Evolutionary conservation across 108 stramenopile genomes (phyloP).

Genomic region (Asterionellopsis glacialis): DNA sequence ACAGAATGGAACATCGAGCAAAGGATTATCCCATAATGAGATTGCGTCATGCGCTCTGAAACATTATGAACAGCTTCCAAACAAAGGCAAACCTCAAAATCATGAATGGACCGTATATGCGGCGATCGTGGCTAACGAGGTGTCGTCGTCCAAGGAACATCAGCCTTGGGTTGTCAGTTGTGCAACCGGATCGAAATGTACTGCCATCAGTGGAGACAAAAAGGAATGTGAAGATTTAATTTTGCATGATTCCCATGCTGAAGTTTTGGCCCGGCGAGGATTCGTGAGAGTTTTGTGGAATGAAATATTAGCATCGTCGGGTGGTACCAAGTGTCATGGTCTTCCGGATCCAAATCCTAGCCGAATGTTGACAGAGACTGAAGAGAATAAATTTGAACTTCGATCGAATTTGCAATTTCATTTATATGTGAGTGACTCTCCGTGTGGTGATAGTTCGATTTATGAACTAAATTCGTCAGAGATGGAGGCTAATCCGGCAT

Average conservation of each 20-base stretch:
- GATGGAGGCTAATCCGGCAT: constrained; percentile 11
- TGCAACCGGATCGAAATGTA: constrained; percentile 88
- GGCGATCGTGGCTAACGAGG: constrained; percentile 59
- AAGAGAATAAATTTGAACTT: constrained; percentile 32
- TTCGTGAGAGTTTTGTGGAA: constrained; percentile 66
- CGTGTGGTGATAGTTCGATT: constrained; percentile 92
- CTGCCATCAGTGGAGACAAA: constrained; percentile 42
- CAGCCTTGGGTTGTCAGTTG: constrained; percentile 44
- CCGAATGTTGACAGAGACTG: neutral
- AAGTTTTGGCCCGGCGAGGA: constrained; percentile 83
- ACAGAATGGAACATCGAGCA: too few species aligned
- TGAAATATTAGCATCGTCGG: constrained; percentile 41
- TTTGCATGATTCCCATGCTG: constrained; percentile 90
- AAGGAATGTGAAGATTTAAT: constrained; percentile 8
- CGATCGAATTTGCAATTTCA: constrained; percentile 53
- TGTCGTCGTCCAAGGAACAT: constrained; percentile 8
- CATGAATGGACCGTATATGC: constrained; percentile 86
- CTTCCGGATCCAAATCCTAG: constrained; percentile 6
- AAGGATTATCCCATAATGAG: neutral
- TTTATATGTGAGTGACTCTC: constrained; percentile 90
- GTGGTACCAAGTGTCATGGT: neutral
- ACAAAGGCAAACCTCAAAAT: constrained; percentile 67
- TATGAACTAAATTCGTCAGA: constrained; percentile 48
- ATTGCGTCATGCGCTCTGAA: constrained; percentile 46
- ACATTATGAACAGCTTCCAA: constrained; percentile 56